These are phyloP conservation scores for Peronosclerospora sorghi DNA, from an alignment of 352 stramenopile species.

Conservation along the genomic window DNA sequence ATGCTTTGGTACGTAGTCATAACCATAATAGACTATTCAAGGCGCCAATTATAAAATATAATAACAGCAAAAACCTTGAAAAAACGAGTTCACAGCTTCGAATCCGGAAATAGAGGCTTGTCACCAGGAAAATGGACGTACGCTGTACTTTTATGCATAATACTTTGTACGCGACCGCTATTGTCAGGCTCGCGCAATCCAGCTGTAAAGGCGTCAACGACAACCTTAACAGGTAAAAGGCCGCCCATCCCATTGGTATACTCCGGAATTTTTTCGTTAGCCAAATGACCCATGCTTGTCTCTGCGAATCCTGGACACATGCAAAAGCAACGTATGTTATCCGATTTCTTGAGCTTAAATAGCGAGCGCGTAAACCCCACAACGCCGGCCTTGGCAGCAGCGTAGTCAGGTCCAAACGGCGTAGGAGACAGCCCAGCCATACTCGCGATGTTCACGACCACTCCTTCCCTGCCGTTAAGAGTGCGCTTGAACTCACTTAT, in stretches of 20 bases:
- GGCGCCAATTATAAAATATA: too few species aligned
- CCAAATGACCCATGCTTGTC: conserved; percentile 48
- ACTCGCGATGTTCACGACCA: conserved; percentile 64
- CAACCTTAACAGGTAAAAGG: conserved; percentile 31
- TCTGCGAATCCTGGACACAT: conserved; percentile 61
- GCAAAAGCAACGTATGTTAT: conserved; percentile 61
- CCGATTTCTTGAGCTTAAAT: conserved; percentile 41
- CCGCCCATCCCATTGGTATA: conserved; percentile 48
- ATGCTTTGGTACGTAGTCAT: background rate
- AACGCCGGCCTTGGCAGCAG: conserved; percentile 62
- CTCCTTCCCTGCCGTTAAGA: conserved; percentile 43
- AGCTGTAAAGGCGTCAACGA: conserved; percentile 44
- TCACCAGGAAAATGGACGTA: conserved; percentile 65
- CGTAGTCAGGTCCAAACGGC: conserved; percentile 54
- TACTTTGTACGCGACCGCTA: conserved; percentile 41
- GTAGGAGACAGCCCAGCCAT: conserved; percentile 44
- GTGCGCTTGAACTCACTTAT: conserved; percentile 50
- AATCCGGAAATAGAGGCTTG: conserved; percentile 57
- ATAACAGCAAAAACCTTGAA: too few species aligned
- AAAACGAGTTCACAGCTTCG: conserved; percentile 34
- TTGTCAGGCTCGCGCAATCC: conserved; percentile 46
- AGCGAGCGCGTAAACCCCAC: conserved; percentile 63
- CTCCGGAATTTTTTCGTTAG: conserved; percentile 23
- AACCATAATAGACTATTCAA: too few species aligned
- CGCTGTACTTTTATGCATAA: conserved; percentile 30